Evolutionary conservation across 140 eudicot genomes (phyloP).

Genomic region (Cichorium intybus): DNA sequence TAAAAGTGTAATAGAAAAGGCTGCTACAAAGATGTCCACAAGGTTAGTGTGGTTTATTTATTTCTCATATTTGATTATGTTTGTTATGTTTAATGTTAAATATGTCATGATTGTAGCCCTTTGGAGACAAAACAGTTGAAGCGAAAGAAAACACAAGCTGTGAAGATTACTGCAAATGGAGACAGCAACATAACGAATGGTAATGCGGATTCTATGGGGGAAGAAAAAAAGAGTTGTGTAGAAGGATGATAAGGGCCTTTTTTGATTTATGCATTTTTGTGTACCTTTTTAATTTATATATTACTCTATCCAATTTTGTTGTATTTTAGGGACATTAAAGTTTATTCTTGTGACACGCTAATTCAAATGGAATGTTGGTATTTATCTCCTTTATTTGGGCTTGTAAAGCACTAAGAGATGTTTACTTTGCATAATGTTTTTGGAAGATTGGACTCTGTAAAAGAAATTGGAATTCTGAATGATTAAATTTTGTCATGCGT

Average conservation of each 20-base stretch:
- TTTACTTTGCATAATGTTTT: no score
- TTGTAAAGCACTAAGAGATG: no score
- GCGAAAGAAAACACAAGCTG: conserved; percentile 30
- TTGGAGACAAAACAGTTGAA: conserved; percentile 26
- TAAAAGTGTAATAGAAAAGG: conserved; percentile 75
- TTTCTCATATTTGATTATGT: no score
- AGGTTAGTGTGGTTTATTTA: conserved; percentile 9
- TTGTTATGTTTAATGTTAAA: neutral
- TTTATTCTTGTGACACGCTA: neutral
- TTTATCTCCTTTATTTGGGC: no score
- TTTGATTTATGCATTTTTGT: neutral
- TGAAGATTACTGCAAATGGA: neutral
- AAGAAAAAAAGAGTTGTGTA: conserved; percentile 37
- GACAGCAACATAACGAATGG: conserved; percentile 11
- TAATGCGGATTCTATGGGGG: conserved; percentile 15
- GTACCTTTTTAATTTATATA: neutral
- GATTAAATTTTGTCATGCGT: no score
- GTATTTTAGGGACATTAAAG: conserved; percentile 4
- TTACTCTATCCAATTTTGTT: neutral
- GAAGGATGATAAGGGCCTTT: conserved; percentile 12
- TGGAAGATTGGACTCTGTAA: no score
- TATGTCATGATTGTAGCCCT: conserved; percentile 24
- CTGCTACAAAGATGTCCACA: conserved; percentile 47
- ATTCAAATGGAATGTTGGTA: no score
- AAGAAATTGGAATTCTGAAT: no score